Percentiles rank a stretch among this genome's conserved stretches.
Conservation (phyloP, 768 basidiomycete species). For the Collybia nuda region DNA sequence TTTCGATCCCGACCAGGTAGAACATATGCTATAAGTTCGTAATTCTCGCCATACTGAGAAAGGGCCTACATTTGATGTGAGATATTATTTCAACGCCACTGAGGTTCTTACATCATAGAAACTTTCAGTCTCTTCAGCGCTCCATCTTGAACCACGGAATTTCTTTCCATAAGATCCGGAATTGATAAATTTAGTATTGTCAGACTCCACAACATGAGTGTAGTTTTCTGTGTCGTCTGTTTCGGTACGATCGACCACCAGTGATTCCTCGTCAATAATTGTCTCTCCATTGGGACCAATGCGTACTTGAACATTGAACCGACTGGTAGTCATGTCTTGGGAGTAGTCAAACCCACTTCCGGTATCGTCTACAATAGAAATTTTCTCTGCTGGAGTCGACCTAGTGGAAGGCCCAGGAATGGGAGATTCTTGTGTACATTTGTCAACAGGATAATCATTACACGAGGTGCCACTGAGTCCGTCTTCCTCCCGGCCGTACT, state of each 20-base stretch:
- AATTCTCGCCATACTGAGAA: conserved; percentile 88
- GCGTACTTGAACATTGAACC: conserved; percentile 82
- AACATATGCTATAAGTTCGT: conserved; percentile 86
- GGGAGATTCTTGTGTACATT: conserved; percentile 14
- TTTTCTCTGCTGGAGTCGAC: conserved; percentile 1
- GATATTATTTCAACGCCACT: not conserved
- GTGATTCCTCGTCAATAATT: conserved; percentile 81
- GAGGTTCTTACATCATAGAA: conserved; percentile 72
- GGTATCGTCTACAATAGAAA: conserved; percentile 39
- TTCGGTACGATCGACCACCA: conserved; percentile 77
- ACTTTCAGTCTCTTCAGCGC: conserved; percentile 83
- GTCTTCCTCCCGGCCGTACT: conserved; percentile 60
- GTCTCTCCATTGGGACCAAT: conserved; percentile 87
- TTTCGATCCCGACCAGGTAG: conserved; percentile 84
- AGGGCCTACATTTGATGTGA: conserved; percentile 58
- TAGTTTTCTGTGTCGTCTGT: conserved; percentile 67
- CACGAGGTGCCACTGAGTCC: conserved; percentile 14
- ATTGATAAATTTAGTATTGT: conserved; percentile 84
- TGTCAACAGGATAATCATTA: conserved; percentile 15
- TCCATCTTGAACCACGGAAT: conserved; percentile 83
- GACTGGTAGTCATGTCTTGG: conserved; percentile 61
- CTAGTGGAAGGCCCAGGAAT: conserved; percentile 11
- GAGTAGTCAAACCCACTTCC: conserved; percentile 71
- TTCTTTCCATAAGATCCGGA: conserved; percentile 80
- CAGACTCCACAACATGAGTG: conserved; percentile 80